Evolutionary conservation across 176 grass and related monocot genomes (phyloP), one percentile per base, ranked within the genome.

Genomic region (Eragrostis curvula): DNA sequence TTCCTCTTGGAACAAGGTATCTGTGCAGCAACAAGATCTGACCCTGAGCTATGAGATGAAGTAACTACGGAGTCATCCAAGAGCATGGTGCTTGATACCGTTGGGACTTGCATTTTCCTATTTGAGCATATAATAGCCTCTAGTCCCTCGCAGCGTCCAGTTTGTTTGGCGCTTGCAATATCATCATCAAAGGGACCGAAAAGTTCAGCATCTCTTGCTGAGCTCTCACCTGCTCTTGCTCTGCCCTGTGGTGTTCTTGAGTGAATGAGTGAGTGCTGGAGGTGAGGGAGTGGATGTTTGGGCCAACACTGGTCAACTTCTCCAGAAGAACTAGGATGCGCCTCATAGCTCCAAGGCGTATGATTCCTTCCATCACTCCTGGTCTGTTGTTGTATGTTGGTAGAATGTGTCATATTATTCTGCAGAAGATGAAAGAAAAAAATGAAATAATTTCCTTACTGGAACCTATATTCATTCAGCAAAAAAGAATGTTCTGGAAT

Each of bases 181-280:
- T 85, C 48, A 15, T 81, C 57, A 32, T 71, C 55, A 1, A 81
- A 77, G 44, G 64, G 65, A 6, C 20, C 36, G 46, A 80, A 84
- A 68, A 81, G 24, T 51, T 87, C 77, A 18, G 28, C 47, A 11
- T 81, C n/a, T n/a, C n/a, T n/a, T n/a, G n/a, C n/a, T n/a, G n/a
- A n/a, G n/a, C n/a, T n/a, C n/a, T n/a, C n/a, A n/a, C n/a, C n/a
- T n/a, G n/a, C n/a, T n/a, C n/a, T n/a, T n/a, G n/a, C n/a, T n/a
- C n/a, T n/a, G n/a, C n/a, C n/a, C n/a, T n/a, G n/a, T n/a, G n/a
- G n/a, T n/a, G n/a, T n/a, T n/a, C n/a, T n/a, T n/a, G n/a, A n/a
- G n/a, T n/a, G n/a, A n/a, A n/a, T n/a, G n/a, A n/a, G n/a, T n/a
- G n/a, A n/a, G n/a, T n/a, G n/a, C n/a, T n/a, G n/a, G n/a, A n/a